Evolutionary conservation across 176 grass and related monocot species (phyloP), one percentile per base, ranked within the genome.

Genomic region (Aegilops speltoides): DNA sequence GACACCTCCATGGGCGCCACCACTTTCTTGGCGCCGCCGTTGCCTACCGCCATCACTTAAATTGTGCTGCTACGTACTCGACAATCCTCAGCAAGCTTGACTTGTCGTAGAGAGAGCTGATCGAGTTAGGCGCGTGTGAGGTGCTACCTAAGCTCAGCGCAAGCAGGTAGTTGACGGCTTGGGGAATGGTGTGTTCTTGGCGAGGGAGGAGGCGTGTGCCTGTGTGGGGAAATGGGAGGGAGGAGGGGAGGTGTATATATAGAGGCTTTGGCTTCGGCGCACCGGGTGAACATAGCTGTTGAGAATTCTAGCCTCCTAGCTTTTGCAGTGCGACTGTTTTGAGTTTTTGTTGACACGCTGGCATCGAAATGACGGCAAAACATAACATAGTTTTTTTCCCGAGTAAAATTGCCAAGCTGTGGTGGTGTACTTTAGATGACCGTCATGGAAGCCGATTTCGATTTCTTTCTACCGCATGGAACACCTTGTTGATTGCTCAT

Each of bases 1-100:
- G 89, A 87, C 33, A 90, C 84, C 84, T 87, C 89, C 89, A 90
- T 86, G 2, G 89, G 73, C 1, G 75, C 54, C 22, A 84, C 74
- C 70, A 45, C 25, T 32, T 74, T 15, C 65, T 62, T 33, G 64
- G 64, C 20, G 22, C 80, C 2, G 34, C 74, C 74, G 74, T 72
- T 79, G 9, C 52, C 29, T 22, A 36, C 20, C 25, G 26, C 36
- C 67, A 19, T 65, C 64, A 33, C 57, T 33, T 28, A 16, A n/a
- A 16, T 72, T 50, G 50, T 54, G 50, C 43, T 48, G 45, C 36
- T 32, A 37, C 36, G 36, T 37, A 31, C 64, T 36, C 40, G 4
- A 52, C 8, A 78, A 36, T 37, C 15, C 76, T 15, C 8, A 11
- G 72, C 41, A 40, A 34, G 29, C 33, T 31, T 10, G 26, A 28